Evolutionary conservation across 2,329 filamentous ascomycete species (phyloP).

Genomic region (Emmonsiellopsis sp.): DNA sequence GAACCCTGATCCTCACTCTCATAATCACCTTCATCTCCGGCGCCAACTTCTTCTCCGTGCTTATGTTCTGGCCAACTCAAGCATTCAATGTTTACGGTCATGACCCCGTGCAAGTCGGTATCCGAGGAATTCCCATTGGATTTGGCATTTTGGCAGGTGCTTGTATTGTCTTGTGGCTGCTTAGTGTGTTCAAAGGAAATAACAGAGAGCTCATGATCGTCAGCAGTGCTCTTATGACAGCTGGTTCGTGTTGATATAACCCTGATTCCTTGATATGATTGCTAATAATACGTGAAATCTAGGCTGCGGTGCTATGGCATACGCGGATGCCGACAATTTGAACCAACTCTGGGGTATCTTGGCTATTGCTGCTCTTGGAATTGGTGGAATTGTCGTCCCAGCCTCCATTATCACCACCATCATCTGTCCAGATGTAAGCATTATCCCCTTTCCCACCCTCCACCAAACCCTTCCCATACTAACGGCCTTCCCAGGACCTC

Average conservation of each 20-base stretch:
- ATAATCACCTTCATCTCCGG: conserved; percentile 53
- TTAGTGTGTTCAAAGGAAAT: conserved; percentile 49
- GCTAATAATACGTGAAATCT: background rate
- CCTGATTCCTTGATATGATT: background rate
- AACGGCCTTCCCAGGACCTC: conserved; percentile 36
- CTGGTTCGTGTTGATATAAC: conserved; percentile 29
- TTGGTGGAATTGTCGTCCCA: conserved; percentile 60
- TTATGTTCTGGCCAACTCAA: conserved; percentile 55
- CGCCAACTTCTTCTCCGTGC: conserved; percentile 49
- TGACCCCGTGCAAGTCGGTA: conserved; percentile 54
- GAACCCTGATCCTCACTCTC: conserved; percentile 44
- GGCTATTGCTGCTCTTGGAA: conserved; percentile 53
- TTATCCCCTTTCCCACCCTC: background rate
- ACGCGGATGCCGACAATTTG: conserved; percentile 45
- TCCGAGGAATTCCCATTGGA: conserved; percentile 56
- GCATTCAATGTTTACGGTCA: conserved; percentile 58
- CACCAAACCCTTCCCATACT: background rate
- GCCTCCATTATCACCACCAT: conserved; percentile 60
- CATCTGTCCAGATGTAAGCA: conserved; percentile 53
- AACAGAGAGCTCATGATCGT: conserved; percentile 53
- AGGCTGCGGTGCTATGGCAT: conserved; percentile 47
- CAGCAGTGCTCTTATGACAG: conserved; percentile 56
- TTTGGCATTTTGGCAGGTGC: conserved; percentile 56
- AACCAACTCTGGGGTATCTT: conserved; percentile 48
- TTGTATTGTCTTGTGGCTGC: conserved; percentile 48